phyloP scores from a whole-genome alignment of 306 rosid genomes.

The Sophora flavescens region DNA sequence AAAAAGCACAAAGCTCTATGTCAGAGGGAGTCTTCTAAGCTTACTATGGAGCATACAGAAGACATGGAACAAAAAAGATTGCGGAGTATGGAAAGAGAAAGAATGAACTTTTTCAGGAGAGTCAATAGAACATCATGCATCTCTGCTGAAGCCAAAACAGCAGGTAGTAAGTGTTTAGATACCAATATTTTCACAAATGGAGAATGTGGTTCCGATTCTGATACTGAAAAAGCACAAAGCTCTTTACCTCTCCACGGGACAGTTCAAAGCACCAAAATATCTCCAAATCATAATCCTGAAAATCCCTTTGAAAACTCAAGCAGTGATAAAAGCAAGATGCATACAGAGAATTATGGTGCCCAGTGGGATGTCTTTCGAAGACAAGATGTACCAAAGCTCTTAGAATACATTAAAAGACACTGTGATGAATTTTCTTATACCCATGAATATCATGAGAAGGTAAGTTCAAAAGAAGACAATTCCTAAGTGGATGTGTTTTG shows the following conservation, averaged over 20 bases:
- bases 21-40: constrained; percentile 54
- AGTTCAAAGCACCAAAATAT: constrained; percentile 42
- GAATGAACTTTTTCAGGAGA: constrained; percentile 69
- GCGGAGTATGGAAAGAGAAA: constrained; percentile 53
- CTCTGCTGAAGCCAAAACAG: constrained; percentile 51
- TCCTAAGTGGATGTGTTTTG: constrained; percentile 31
- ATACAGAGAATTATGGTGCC: constrained; percentile 55
- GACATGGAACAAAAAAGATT: constrained; percentile 48
- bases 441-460: constrained; percentile 61
- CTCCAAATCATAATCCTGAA: constrained; percentile 44
- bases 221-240: constrained; percentile 43
- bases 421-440: constrained; percentile 57
- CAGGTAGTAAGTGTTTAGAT: constrained; percentile 47
- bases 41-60: constrained; percentile 53
- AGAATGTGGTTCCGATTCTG: constrained; percentile 57
- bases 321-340: constrained; percentile 42
- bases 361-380: constrained; percentile 95
- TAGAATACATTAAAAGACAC: constrained; percentile 81
- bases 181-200: constrained; percentile 46
- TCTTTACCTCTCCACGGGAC: constrained; percentile 40
- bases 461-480: constrained; percentile 50
- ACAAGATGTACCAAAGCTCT: constrained; percentile 89
- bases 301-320: constrained; percentile 42
- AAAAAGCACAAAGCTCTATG: constrained; percentile 73
- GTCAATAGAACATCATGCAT: constrained; percentile 63